A percentile compares a stretch with the other conserved stretches of the same genome.
Evolutionary conservation across 2,329 filamentous ascomycete species (phyloP).

Genomic region (Aspergillus aculeatinus): DNA sequence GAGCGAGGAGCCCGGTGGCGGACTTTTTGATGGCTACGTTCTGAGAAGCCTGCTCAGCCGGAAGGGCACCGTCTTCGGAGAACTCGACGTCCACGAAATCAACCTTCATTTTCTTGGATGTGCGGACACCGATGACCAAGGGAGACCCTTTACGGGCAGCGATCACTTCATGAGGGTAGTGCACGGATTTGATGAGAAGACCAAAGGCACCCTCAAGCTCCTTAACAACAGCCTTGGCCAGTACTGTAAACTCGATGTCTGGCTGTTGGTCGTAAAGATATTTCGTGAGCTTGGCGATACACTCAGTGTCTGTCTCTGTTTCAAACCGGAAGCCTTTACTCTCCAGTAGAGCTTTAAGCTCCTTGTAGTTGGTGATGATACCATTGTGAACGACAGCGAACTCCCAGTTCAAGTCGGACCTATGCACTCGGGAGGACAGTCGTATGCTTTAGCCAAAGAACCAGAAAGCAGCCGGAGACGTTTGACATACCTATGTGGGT

Average conservation of each 20-base stretch:
- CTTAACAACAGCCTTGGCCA: constrained; percentile 96
- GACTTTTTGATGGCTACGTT: constrained; percentile 95
- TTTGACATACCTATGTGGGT: constrained; percentile 81
- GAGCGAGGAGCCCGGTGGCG: constrained; percentile 71
- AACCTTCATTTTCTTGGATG: constrained; percentile 98
- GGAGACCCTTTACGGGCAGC: constrained; percentile 98
- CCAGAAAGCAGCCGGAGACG: background rate
- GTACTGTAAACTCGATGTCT: constrained; percentile 89
- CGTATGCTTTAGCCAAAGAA: background rate
- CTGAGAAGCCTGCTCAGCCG: constrained; percentile 92
- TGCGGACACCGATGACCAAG: constrained; percentile 94
- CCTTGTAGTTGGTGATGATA: constrained; percentile 99
- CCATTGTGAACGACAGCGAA: constrained; percentile 98
- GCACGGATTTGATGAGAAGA: constrained; percentile 94
- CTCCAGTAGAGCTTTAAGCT: constrained; percentile 88
- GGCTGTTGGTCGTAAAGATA: constrained; percentile 96
- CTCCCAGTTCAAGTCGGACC: constrained; percentile 92
- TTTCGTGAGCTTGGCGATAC: constrained; percentile 97
- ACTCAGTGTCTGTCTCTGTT: constrained; percentile 98
- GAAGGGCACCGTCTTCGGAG: constrained; percentile 80
- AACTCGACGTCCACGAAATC: constrained; percentile 99
- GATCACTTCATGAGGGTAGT: constrained; percentile 97
- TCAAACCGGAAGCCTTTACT: constrained; percentile 98
- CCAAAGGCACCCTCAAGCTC: constrained; percentile 98
- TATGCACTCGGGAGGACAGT: constrained; percentile 35